Percentiles rank a stretch among this genome's conserved stretches.
Evolutionary conservation across 176 grass and related monocot genomes (phyloP).

Genomic region (Hsuehochloa calcarea): DNA sequence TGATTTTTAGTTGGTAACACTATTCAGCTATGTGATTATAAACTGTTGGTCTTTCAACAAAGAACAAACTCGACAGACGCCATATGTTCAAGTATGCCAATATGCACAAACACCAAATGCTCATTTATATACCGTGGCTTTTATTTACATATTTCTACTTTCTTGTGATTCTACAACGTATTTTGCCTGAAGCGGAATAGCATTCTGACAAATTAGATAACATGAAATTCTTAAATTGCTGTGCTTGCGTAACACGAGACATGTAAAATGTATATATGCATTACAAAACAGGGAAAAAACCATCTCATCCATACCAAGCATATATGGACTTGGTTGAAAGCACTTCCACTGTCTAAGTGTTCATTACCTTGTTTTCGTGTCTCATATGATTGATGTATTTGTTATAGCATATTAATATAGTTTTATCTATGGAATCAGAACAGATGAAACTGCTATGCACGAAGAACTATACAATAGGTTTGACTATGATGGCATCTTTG

Average conservation of each 20-base stretch:
- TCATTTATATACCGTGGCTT: neutral
- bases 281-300: neutral
- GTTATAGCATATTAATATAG: no score
- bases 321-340: no score
- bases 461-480: conserved; percentile 91
- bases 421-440: conserved; percentile 83
- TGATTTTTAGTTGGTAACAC: conserved; percentile 35
- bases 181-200: neutral
- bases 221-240: neutral
- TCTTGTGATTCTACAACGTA: neutral
- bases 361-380: no score
- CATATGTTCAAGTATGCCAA: neutral
- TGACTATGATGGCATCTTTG: conserved; percentile 91
- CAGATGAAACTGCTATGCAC: conserved; percentile 92
- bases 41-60: neutral
- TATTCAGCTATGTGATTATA: conserved; percentile 21
- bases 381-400: no score
- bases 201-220: neutral
- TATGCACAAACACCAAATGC: neutral
- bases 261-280: neutral
- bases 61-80: neutral
- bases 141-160: conserved; percentile 7
- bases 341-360: no score
- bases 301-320: neutral
- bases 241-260: neutral